These are phyloP conservation scores for Vitellaria paradoxa DNA, from an alignment of 179 eudicot species.

Conservation along the genomic window DNA sequence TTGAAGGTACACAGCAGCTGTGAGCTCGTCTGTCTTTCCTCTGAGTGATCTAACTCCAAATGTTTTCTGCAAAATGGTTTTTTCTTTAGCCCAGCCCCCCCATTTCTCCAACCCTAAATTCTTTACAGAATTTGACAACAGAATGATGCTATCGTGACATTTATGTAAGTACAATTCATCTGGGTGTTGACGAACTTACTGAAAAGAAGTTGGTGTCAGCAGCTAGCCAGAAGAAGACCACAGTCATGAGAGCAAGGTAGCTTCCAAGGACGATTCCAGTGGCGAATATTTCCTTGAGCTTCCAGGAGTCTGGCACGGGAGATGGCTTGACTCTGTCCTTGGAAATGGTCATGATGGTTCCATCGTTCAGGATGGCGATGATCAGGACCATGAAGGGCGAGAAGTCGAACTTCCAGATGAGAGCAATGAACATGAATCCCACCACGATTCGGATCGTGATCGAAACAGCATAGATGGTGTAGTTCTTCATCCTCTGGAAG, in stretches of 20 bases:
- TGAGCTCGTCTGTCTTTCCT: conserved; percentile 43
- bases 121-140: no score
- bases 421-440: conserved; percentile 74
- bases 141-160: not conserved
- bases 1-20: conserved; percentile 88
- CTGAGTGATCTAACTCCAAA: conserved; percentile 57
- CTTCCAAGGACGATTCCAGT: conserved; percentile 79
- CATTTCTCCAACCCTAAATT: no score
- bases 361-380: conserved; percentile 85
- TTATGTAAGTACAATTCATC: not conserved
- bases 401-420: conserved; percentile 82
- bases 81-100: no score
- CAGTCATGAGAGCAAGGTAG: conserved; percentile 68
- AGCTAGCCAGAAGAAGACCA: conserved; percentile 72
- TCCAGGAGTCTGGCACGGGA: conserved; percentile 87
- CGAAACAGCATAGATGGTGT: conserved; percentile 83
- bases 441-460: conserved; percentile 88
- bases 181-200: conserved; percentile 26
- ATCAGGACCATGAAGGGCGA: conserved; percentile 84
- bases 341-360: conserved; percentile 95
- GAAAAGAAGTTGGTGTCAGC: conserved; percentile 59
- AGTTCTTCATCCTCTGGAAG: conserved; percentile 94
- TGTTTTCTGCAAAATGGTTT: conserved; percentile 23
- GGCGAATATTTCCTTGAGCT: conserved; percentile 80
- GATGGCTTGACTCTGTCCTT: conserved; percentile 93